These are phyloP conservation scores for Candida multigemmis DNA, from an alignment of 805 yeast genomes.

Conservation along the genomic window DNA sequence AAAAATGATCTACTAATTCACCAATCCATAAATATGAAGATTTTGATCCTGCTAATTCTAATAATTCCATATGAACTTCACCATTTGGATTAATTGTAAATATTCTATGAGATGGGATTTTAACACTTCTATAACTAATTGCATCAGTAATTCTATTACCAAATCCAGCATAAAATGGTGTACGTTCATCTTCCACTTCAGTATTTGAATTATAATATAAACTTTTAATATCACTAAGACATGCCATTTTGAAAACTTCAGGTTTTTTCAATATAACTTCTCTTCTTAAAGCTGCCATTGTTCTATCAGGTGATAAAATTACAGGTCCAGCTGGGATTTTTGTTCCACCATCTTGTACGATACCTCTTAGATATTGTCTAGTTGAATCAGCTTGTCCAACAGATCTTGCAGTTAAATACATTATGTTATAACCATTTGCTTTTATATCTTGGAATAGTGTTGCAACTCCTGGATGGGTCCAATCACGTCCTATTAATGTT, in stretches of 20 bases:
- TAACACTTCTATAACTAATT: slow-evolving; percentile 84
- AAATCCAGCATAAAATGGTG: slow-evolving; percentile 95
- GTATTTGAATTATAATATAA: slow-evolving; percentile 37
- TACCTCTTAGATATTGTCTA: slow-evolving; percentile 68
- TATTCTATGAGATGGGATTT: slow-evolving; percentile 87
- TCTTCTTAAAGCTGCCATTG: slow-evolving; percentile 87
- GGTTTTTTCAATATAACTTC: slow-evolving; percentile 94
- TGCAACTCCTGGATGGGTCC: slow-evolving; percentile 98
- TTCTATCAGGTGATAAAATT: slow-evolving; percentile 88
- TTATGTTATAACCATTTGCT: slow-evolving; percentile 82
- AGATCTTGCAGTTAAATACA: slow-evolving; percentile 90
- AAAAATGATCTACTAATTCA: slow-evolving; percentile 93
- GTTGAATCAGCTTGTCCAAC: slow-evolving; percentile 95
- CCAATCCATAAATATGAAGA: slow-evolving; percentile 84
- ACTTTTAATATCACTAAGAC: slow-evolving; percentile 75
- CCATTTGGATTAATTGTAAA: slow-evolving; percentile 95
- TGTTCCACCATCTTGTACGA: slow-evolving; percentile 64
- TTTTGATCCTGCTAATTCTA: slow-evolving; percentile 88
- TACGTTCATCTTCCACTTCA: slow-evolving; percentile 32
- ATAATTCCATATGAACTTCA: slow-evolving; percentile 93
- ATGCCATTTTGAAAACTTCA: slow-evolving; percentile 97
- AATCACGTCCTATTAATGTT: slow-evolving; percentile 89
- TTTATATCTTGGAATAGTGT: slow-evolving; percentile 80
- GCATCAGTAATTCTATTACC: slow-evolving; percentile 97
- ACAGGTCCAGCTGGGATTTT: slow-evolving; percentile 87